Conservation (phyloP, 768 basidiomycete genomes). For the Candolleomyces aberdarensis region DNA sequence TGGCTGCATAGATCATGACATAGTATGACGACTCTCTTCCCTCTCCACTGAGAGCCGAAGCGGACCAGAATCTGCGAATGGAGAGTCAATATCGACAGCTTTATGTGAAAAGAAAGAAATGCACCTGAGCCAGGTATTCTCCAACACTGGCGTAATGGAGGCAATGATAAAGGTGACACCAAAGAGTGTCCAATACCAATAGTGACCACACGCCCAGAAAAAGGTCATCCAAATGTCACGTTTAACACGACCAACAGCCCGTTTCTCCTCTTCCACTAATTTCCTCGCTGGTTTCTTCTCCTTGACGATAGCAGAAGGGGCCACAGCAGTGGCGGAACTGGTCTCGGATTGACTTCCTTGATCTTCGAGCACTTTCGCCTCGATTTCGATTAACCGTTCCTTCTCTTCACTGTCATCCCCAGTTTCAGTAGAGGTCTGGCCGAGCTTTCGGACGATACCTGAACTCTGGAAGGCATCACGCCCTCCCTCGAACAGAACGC, state of each 20-base stretch:
- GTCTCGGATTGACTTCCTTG: constrained; percentile 46
- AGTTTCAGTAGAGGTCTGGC: constrained; percentile 30
- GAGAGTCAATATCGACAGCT: not conserved
- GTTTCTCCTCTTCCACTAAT: constrained; percentile 78
- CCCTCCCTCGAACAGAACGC: constrained; percentile 69
- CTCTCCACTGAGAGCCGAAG: constrained; percentile 37
- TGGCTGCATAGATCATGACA: constrained; percentile 64
- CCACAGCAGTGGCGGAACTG: constrained; percentile 40
- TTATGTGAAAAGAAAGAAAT: not conserved
- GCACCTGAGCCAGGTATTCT: constrained; percentile 70
- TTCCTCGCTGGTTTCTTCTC: constrained; percentile 59
- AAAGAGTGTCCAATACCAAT: constrained; percentile 60
- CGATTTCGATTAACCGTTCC: constrained; percentile 40
- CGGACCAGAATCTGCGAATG: constrained; percentile 54
- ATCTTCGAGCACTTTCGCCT: constrained; percentile 17
- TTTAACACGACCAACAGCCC: constrained; percentile 68
- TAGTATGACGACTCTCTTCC: constrained; percentile 54
- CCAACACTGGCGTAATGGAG: constrained; percentile 64
- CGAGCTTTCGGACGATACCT: constrained; percentile 59
- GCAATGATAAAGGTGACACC: constrained; percentile 48
- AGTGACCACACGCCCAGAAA: constrained; percentile 37
- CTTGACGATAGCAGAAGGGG: constrained; percentile 11
- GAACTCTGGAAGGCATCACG: constrained; percentile 64
- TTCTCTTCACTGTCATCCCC: constrained; percentile 52
- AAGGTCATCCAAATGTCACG: constrained; percentile 58